A percentile compares a stretch with the other conserved stretches of the same genome.
Evolutionary conservation across 306 rosid genomes (phyloP).

Genomic region (Pterocarpus macrocarpus): DNA sequence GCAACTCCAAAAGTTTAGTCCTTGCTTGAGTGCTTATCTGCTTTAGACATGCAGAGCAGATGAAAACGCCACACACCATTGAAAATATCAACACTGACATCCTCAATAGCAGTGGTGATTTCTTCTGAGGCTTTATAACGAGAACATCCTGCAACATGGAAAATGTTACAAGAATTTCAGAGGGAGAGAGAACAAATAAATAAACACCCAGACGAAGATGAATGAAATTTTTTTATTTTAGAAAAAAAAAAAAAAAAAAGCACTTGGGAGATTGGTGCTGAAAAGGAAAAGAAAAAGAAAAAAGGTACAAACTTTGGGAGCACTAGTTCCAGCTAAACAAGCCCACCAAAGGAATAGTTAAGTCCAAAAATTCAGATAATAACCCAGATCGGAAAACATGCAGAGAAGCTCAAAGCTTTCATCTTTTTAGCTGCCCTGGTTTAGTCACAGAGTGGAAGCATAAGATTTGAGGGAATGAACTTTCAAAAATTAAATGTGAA

Average conservation of each 20-base stretch:
- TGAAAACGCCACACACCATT: conserved; percentile 76
- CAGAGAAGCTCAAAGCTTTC: conserved; percentile 43
- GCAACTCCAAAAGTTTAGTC: conserved; percentile 60
- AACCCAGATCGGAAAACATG: conserved; percentile 56
- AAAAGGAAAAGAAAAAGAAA: background rate
- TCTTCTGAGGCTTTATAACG: conserved; percentile 75
- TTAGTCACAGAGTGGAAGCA: conserved; percentile 17
- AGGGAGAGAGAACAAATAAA: background rate
- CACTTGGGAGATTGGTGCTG: background rate
- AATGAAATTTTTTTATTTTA: background rate
- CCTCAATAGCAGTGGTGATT: conserved; percentile 71
- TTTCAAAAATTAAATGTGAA: background rate
- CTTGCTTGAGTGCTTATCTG: conserved; percentile 68
- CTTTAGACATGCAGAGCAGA: conserved; percentile 74
- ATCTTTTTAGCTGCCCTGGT: conserved; percentile 7
- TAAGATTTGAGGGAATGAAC: background rate
- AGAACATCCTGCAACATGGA: conserved; percentile 67
- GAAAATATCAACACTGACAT: conserved; percentile 76
- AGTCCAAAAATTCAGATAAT: background rate
- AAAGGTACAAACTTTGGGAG: conserved; percentile 25
- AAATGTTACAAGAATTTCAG: background rate
- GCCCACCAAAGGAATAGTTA: background rate
- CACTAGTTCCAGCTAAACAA: conserved; percentile 7
- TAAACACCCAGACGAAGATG: background rate
- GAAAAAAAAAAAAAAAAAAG: background rate